Base-by-base conservation (phyloP, 495 filamentous ascomycete genomes). In the Hyaloscypha hepaticicola region DNA sequence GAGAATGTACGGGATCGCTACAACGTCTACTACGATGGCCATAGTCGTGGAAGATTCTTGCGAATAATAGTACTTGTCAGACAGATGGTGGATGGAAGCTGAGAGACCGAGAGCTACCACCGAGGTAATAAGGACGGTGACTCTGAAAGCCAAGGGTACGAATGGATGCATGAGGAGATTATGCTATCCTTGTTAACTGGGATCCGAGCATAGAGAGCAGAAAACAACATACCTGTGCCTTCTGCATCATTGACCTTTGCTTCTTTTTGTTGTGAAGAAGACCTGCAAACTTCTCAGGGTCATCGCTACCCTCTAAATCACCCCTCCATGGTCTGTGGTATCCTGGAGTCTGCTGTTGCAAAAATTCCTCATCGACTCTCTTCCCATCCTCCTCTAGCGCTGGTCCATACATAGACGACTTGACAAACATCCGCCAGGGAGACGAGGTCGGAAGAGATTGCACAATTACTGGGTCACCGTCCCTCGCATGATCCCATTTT, bases 11-110 rank as follows among this genome's bases (percentile, higher is more conserved):
- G 93, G 85, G 61, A 98, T 79, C 7, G 96, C 96, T 3, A 97
- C 81, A 14, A 87, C 87, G 75, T 97, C 94, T 31, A 98, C 90
- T 50, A 93, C 86, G 67, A 98, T 89, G 49, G 95, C 95, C 79
- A 99, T 93, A 55, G 89, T 84, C 12, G 91, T 88, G 26, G 93
- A 94, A 4, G 93, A 85, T 55, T 75, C 78, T 58, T 74, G 70
- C 19, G 68, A 55, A 34, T 75, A 73, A 16, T 55, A 61, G 38
- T 76, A 78, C 14, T 71, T 45, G 33, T 77, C 74, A 27, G 85
- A 82, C 41, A 87, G 75, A 67, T 88, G 79, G 71, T 87, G 92
- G 45, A 97, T 92, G 28, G 84, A 87, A 2, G 79, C 85, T 28
- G 91, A 89, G 5, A 99, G 79, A 31, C 85, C 90, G n/a, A 99